These are phyloP conservation scores for Elsinoe ampelina DNA, from an alignment of 2,329 filamentous ascomycete species.

Conservation along the genomic window DNA sequence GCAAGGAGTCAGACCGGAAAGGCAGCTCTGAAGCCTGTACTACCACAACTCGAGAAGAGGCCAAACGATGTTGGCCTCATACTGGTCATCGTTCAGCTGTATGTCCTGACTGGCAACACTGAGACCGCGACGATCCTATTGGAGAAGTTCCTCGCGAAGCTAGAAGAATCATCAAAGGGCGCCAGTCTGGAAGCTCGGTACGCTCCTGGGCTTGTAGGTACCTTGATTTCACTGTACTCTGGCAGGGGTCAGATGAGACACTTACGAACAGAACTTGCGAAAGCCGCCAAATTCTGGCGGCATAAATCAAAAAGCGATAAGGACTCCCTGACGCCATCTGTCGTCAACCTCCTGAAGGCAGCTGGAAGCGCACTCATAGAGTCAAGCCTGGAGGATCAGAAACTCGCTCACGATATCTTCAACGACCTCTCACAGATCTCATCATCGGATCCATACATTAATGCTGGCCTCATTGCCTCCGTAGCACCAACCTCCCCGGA, in stretches of 20 bases:
- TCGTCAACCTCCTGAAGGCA: conserved; percentile 62
- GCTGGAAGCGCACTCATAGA: conserved; percentile 75
- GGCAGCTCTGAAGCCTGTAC: conserved; percentile 58
- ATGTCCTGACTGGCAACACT: conserved; percentile 61
- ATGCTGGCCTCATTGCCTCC: conserved; percentile 79
- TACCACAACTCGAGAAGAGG: conserved; percentile 60
- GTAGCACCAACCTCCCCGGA: conserved; percentile 54
- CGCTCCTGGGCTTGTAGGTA: conserved; percentile 73
- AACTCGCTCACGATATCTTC: conserved; percentile 70
- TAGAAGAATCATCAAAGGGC: conserved; percentile 53
- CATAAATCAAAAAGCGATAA: conserved; percentile 44
- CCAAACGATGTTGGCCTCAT: conserved; percentile 73
- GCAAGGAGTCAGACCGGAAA: conserved; percentile 55
- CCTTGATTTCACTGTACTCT: conserved; percentile 70
- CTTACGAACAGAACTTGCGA: conserved; percentile 63
- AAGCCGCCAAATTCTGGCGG: conserved; percentile 75
- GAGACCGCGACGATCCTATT: conserved; percentile 66
- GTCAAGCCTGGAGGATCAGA: conserved; percentile 60
- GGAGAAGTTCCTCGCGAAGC: conserved; percentile 61
- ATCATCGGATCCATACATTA: conserved; percentile 57
- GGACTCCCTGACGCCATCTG: conserved; percentile 28
- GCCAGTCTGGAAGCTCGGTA: conserved; percentile 62
- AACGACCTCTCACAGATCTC: conserved; percentile 57
- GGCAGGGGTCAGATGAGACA: conserved; percentile 63
- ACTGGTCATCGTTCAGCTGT: conserved; percentile 72